Evolutionary conservation across 2,329 filamentous ascomycete species (phyloP).

Genomic region (Xylaria sp.): DNA sequence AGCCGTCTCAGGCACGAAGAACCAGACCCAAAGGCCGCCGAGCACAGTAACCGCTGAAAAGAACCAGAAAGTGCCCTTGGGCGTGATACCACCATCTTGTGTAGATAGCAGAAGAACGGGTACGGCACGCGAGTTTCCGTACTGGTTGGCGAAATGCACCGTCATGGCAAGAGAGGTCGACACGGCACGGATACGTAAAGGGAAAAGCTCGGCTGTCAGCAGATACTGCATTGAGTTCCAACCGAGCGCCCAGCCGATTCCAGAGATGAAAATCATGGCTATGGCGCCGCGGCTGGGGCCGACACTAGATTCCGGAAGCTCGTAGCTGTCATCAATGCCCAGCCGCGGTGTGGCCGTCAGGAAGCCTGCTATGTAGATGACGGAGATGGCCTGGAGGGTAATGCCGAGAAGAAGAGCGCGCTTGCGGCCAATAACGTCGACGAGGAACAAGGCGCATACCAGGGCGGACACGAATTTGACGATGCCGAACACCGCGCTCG

Average conservation of each 20-base stretch:
- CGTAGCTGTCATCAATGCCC: constrained; percentile 60
- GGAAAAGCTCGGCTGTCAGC: constrained; percentile 81
- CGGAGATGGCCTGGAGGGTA: constrained; percentile 67
- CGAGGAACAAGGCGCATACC: constrained; percentile 79
- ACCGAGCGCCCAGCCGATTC: constrained; percentile 75
- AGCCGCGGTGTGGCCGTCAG: constrained; percentile 71
- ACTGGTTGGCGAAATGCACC: constrained; percentile 82
- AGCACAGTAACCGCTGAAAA: constrained; percentile 75
- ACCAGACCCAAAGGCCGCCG: constrained; percentile 76
- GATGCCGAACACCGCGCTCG: constrained; percentile 80
- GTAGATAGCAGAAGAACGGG: constrained; percentile 75
- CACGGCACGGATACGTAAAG: constrained; percentile 76
- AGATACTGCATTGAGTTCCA: constrained; percentile 85
- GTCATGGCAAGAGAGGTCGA: constrained; percentile 80
- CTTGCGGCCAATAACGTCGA: constrained; percentile 82
- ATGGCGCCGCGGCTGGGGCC: constrained; percentile 74
- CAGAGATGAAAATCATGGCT: constrained; percentile 77
- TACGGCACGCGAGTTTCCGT: constrained; percentile 79
- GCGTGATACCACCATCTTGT: constrained; percentile 60
- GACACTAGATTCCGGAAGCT: constrained; percentile 60
- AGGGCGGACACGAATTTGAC: constrained; percentile 76
- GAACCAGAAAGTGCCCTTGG: constrained; percentile 80
- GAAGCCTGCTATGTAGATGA: constrained; percentile 72
- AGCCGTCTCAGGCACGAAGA: constrained; percentile 78
- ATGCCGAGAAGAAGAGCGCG: constrained; percentile 71